Evolutionary conservation across 768 basidiomycete genomes (phyloP).

Genomic region (Neoboletus subvelutipes): DNA sequence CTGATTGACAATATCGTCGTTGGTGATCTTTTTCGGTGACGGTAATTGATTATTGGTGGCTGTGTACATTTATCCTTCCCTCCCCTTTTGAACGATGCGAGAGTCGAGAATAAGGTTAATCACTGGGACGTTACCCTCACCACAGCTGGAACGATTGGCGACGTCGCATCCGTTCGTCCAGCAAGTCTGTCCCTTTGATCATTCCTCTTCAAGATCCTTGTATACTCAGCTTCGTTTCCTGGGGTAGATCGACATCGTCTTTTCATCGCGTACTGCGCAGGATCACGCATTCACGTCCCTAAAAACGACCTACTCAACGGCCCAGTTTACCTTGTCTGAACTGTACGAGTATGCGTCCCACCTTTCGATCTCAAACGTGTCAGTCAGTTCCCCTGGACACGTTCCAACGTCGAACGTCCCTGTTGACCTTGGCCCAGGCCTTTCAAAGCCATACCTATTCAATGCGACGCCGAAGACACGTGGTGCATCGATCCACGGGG

Average conservation of each 20-base stretch:
- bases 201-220: background rate
- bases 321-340: slow-evolving; percentile 42
- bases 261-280: slow-evolving; percentile 45
- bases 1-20: slow-evolving; percentile 92
- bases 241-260: slow-evolving; percentile 59
- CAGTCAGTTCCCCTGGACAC: background rate
- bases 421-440: slow-evolving; percentile 27
- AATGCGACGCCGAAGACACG: slow-evolving; percentile 45
- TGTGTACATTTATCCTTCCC: slow-evolving; percentile 4
- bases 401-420: background rate
- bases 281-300: slow-evolving; percentile 42
- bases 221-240: slow-evolving; percentile 7
- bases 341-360: slow-evolving; percentile 41
- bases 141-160: slow-evolving; percentile 36
- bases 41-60: slow-evolving; percentile 21
- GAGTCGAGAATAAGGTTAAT: slow-evolving; percentile 19
- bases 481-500: slow-evolving; percentile 74
- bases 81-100: slow-evolving; percentile 5
- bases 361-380: slow-evolving; percentile 14
- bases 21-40: slow-evolving; percentile 42
- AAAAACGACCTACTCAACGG: slow-evolving; percentile 45
- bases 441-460: slow-evolving; percentile 36
- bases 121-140: slow-evolving; percentile 21
- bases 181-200: slow-evolving; percentile 40
- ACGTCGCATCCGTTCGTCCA: slow-evolving; percentile 51